Base-by-base conservation (phyloP, 116 monocot species). In the Trichopus zeylanicus region DNA sequence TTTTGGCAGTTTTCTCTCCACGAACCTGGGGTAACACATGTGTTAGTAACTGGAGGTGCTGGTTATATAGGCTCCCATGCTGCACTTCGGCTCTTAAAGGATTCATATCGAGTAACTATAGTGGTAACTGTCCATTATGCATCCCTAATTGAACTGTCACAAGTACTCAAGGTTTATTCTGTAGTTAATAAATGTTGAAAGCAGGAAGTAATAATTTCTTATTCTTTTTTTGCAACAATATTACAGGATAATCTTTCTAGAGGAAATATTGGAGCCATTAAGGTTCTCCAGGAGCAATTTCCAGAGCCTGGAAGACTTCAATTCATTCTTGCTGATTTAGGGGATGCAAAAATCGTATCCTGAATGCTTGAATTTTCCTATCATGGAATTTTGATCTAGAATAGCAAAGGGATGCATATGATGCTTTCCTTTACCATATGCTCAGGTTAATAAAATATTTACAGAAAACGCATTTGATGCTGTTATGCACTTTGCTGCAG, bases 401-500 rank as follows among this genome's bases (percentile, higher is more conserved):
- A 12, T 49, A 55, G 1, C 13, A 4, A 27, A 12, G 23, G 6
- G 1, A 21, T 15, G 25, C n/a, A 29, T 20, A 15, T 8, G n/a
- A 19, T 27, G 38, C 56, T 60, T 24, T 49, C 60, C 65, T 65
- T 93, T 85, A 59, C 77, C 59, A 27, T 19, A 35, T 61, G 3
- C 31, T 60, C 59, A 86, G 89, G 89, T 94, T 55, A 79, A 90
- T 18, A 73, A 29, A 60, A 84, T 95, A 66, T 94, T 94, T 81
- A 37, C 71, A 55, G 78, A 89, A 66, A 94, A 94, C 78, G 94
- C 89, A 63, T 89, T 94, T 74, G 94, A 94, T 81, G 94, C 94
- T 33, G 94, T 94, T 26, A 94, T 94, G 94, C 94, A 94, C 66
- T 94, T 94, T 74, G 94, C 94, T 34, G 94, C 89, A 38, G 94